phyloP scores from a whole-genome alignment of 2,329 filamentous ascomycete genomes.

The Aspergillus quadricinctus region DNA sequence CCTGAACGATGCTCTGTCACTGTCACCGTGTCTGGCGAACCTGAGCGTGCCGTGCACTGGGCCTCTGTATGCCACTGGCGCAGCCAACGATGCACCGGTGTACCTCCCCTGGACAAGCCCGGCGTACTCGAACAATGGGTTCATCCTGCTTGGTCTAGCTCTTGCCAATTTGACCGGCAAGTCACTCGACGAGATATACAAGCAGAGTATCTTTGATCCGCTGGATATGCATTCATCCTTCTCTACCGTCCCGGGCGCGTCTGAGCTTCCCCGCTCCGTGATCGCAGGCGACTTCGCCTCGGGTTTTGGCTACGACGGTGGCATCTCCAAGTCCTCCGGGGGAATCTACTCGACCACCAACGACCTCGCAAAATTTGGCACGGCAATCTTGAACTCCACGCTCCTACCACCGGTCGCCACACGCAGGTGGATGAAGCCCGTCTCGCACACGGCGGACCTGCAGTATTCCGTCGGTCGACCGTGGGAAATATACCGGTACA shows the following conservation, averaged over 20 bases:
- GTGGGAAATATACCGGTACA: conserved; percentile 43
- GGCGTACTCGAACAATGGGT: conserved; percentile 49
- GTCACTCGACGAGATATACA: conserved; percentile 37
- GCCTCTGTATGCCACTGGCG: conserved; percentile 27
- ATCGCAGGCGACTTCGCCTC: conserved; percentile 8
- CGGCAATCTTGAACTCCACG: conserved; percentile 30
- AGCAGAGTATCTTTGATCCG: conserved; percentile 40
- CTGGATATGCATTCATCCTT: conserved; percentile 42
- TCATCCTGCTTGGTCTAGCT: conserved; percentile 36
- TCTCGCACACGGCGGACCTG: conserved; percentile 37
- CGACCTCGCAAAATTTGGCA: conserved; percentile 33
- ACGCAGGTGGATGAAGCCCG: conserved; percentile 40
- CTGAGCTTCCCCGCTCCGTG: conserved; percentile 13
- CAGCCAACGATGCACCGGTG: conserved; percentile 32
- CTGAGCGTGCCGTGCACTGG: conserved; percentile 11
- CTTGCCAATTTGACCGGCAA: conserved; percentile 44
- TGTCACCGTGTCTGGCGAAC: conserved; percentile 8
- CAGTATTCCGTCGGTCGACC: conserved; percentile 36
- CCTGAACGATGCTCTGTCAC: conserved; percentile 8
- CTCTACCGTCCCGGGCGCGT: conserved; percentile 25
- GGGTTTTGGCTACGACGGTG: conserved; percentile 1
- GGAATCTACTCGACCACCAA: conserved; percentile 31
- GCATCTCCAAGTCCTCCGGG: conserved; percentile 13
- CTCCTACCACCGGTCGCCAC: conserved; percentile 33
- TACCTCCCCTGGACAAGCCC: conserved; percentile 45